Conservation (phyloP, 2,329 filamentous ascomycete species). For the Fusarium euwallaceae region DNA sequence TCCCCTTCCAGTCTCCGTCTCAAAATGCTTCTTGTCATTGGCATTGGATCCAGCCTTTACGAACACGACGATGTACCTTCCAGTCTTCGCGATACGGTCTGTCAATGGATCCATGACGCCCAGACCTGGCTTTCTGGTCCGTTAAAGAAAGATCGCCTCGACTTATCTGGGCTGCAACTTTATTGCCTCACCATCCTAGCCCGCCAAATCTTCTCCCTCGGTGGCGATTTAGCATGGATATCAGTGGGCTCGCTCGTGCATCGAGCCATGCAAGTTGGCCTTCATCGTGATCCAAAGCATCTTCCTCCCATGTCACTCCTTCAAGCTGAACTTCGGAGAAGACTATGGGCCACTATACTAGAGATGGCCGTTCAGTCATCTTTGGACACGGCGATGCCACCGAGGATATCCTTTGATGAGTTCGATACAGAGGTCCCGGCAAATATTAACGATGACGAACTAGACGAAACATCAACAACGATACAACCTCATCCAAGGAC, state of each 20-base stretch:
- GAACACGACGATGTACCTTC: constrained; percentile 40
- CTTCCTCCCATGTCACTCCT: constrained; percentile 52
- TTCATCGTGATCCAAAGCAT: constrained; percentile 58
- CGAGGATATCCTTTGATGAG: constrained; percentile 55
- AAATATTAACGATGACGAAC: constrained; percentile 51
- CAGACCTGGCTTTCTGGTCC: constrained; percentile 58
- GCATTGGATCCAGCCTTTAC: constrained; percentile 54
- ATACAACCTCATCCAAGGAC: background rate
- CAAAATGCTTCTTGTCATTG: constrained; percentile 57
- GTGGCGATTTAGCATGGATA: constrained; percentile 58
- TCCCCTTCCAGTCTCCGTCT: constrained; percentile 46
- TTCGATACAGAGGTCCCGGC: constrained; percentile 55
- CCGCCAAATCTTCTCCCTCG: constrained; percentile 57
- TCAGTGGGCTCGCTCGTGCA: constrained; percentile 57
- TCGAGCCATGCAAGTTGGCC: constrained; percentile 59
- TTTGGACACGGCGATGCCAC: constrained; percentile 56
- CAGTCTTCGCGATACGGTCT: constrained; percentile 46
- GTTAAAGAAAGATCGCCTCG: constrained; percentile 50
- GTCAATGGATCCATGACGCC: constrained; percentile 57
- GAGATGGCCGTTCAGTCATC: constrained; percentile 56
- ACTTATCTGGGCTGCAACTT: constrained; percentile 54
- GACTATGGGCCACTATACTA: constrained; percentile 60
- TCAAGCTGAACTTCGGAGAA: constrained; percentile 55
- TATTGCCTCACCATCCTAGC: constrained; percentile 56
- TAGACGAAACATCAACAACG: background rate